Evolutionary conservation across 2,329 filamentous ascomycete genomes (phyloP).

Genomic region (Rutstroemia sp.): DNA sequence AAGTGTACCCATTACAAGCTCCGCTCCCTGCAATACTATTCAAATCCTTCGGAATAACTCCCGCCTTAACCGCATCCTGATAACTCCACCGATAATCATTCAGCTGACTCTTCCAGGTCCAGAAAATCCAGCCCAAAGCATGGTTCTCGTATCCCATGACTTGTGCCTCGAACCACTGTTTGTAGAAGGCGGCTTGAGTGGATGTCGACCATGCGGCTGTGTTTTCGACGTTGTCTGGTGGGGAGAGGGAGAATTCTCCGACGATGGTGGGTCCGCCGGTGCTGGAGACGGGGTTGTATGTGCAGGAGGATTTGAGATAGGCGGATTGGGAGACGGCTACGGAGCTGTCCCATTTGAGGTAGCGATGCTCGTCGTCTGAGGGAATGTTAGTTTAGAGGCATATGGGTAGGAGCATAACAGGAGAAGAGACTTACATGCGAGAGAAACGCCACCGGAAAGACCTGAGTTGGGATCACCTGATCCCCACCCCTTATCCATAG

Average conservation of each 20-base stretch:
- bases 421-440: slow-evolving; percentile 32
- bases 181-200: slow-evolving; percentile 42
- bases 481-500: slow-evolving; percentile 47
- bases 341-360: slow-evolving; percentile 45
- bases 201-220: slow-evolving; percentile 36
- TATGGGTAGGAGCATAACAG: not conserved
- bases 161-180: slow-evolving; percentile 49
- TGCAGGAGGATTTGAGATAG: slow-evolving; percentile 46
- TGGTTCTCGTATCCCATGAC: slow-evolving; percentile 45
- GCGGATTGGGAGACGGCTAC: slow-evolving; percentile 37
- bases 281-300: slow-evolving; percentile 34
- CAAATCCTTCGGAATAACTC: slow-evolving; percentile 30
- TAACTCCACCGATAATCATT: slow-evolving; percentile 45
- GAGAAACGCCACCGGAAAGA: slow-evolving; percentile 36
- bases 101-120: slow-evolving; percentile 49
- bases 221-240: slow-evolving; percentile 41
- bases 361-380: slow-evolving; percentile 37
- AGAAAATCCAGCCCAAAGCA: slow-evolving; percentile 48
- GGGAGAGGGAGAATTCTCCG: slow-evolving; percentile 51
- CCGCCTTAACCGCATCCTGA: slow-evolving; percentile 33
- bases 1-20: not conserved
- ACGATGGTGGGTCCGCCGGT: slow-evolving; percentile 40
- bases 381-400: not conserved
- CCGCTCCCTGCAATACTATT: slow-evolving; percentile 2
- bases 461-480: slow-evolving; percentile 44